Evolutionary conservation across 345 rosid genomes (phyloP).

Genomic region (Murraya paniculata): DNA sequence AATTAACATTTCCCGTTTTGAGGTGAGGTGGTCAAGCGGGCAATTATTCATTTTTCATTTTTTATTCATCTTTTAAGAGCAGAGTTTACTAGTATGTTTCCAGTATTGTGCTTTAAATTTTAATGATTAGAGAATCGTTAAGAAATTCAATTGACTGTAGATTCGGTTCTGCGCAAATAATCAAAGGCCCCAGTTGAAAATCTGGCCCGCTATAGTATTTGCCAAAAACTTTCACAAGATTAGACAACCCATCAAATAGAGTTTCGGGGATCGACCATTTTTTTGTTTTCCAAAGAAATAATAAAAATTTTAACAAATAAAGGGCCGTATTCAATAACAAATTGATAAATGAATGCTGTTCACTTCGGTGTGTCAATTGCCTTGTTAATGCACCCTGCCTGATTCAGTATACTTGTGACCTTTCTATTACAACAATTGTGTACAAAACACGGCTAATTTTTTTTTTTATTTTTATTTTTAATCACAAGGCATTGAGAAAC

Average conservation of each 20-base stretch:
- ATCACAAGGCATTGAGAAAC: constrained; percentile 13
- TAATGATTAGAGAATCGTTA: too few species aligned
- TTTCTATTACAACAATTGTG: constrained; percentile 7
- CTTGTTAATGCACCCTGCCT: background rate
- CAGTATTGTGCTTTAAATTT: too few species aligned
- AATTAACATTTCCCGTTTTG: background rate
- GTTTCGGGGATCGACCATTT: background rate
- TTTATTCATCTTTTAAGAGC: background rate
- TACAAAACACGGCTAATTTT: background rate
- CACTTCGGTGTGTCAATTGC: background rate
- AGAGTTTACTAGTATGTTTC: background rate
- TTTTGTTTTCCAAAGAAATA: background rate
- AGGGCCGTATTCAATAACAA: constrained; percentile 7
- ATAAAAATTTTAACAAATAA: background rate
- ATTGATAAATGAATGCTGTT: constrained; percentile 1
- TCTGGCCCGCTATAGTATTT: background rate
- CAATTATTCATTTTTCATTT: background rate
- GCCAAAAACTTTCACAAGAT: background rate
- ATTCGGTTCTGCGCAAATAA: background rate
- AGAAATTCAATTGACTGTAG: background rate
- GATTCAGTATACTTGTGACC: background rate
- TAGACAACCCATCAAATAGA: background rate
- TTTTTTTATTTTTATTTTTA: background rate
- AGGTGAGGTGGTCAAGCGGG: background rate
- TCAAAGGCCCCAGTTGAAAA: background rate